Conservation (phyloP, 768 basidiomycete species). For the Psilocybe cubensis region DNA sequence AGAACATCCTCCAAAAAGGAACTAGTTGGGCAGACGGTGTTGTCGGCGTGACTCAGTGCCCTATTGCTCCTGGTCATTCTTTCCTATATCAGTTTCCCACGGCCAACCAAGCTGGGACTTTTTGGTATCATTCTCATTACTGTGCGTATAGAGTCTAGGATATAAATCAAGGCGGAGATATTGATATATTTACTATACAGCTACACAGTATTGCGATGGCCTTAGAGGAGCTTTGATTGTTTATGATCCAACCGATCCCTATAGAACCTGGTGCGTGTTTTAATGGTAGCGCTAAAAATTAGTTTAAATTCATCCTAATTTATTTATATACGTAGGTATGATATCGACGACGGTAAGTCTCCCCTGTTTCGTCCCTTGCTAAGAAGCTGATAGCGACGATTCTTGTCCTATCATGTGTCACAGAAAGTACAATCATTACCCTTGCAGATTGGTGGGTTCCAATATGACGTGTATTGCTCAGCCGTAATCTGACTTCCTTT, state of each 20-base stretch:
- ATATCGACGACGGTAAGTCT: background rate
- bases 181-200: slow-evolving; percentile 20
- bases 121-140: slow-evolving; percentile 44
- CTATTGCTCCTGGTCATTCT: slow-evolving; percentile 40
- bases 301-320: too few species aligned
- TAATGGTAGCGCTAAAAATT: slow-evolving; percentile 33
- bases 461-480: background rate
- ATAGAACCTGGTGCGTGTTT: slow-evolving; percentile 21
- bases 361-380: background rate
- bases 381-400: too few species aligned
- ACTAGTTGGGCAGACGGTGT: background rate
- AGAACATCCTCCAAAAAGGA: slow-evolving; percentile 27
- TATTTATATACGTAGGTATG: too few species aligned
- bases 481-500: background rate
- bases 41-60: slow-evolving; percentile 35
- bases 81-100: slow-evolving; percentile 43
- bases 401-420: background rate
- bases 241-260: slow-evolving; percentile 45
- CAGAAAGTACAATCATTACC: background rate
- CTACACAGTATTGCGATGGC: slow-evolving; percentile 60
- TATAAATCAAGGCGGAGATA: slow-evolving; percentile 17
- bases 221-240: slow-evolving; percentile 52
- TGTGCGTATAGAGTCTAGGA: slow-evolving; percentile 23
- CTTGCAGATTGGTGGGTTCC: background rate
- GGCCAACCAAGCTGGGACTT: slow-evolving; percentile 43